Conservation (phyloP, 2,329 filamentous ascomycete species). For the Colletotrichum acutatum region DNA sequence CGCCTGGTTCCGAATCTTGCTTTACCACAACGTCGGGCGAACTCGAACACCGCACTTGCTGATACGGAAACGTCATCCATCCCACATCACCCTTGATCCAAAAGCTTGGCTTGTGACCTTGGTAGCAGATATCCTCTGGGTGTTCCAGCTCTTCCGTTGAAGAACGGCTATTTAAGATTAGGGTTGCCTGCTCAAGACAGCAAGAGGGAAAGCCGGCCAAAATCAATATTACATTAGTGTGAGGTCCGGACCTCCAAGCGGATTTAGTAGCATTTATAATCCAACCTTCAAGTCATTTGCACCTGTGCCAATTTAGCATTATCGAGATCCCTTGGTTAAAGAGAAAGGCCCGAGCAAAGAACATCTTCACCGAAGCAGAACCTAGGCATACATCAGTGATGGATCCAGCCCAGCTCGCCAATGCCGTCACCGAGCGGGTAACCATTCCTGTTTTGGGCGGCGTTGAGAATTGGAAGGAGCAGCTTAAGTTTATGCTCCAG, state of each 20-base stretch:
- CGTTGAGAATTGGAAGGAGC: constrained; percentile 43
- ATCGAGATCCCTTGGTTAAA: not conserved
- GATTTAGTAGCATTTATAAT: constrained; percentile 8
- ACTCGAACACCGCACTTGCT: not conserved
- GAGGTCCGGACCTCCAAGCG: not conserved
- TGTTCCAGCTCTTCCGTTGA: not conserved
- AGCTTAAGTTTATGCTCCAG: constrained; percentile 42
- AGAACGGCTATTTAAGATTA: constrained; percentile 29
- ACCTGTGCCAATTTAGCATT: not conserved
- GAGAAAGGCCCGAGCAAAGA: not conserved
- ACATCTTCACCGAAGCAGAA: not conserved
- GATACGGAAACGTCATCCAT: not conserved
- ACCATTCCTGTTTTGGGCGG: constrained; percentile 40
- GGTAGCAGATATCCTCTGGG: not conserved
- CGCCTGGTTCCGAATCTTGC: not conserved
- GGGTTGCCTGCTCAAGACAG: constrained; percentile 10
- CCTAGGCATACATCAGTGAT: not conserved
- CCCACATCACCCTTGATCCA: not conserved
- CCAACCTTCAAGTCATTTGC: not conserved
- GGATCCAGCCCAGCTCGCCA: constrained; percentile 32
- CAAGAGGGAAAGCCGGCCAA: not conserved
- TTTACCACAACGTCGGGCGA: constrained; percentile 15
- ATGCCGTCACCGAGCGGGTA: constrained; percentile 36
- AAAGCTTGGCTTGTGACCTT: not conserved
- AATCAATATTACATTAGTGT: not conserved